phyloP scores from a whole-genome alignment of 257 asterid genomes.

The Cruciata laevipes region DNA sequence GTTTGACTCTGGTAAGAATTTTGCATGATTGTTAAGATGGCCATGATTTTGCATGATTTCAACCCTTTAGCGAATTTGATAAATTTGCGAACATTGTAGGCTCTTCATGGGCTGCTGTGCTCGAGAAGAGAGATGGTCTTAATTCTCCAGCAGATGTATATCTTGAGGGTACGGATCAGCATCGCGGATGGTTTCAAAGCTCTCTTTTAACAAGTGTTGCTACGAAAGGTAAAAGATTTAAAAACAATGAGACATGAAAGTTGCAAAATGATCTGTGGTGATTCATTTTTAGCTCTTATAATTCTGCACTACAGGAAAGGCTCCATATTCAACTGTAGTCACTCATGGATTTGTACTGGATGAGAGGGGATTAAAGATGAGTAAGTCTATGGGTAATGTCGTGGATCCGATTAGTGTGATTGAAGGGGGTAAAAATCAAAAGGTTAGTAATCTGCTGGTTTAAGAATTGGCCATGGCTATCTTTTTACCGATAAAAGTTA shows the following conservation, averaged over 20 bases:
- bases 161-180: slow-evolving; percentile 99
- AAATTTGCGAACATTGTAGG: slow-evolving; percentile 30
- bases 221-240: slow-evolving; percentile 56
- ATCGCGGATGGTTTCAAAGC: slow-evolving; percentile 99
- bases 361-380: slow-evolving; percentile 94
- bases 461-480: not conserved
- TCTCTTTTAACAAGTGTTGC: slow-evolving; percentile 89
- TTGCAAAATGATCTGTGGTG: not conserved
- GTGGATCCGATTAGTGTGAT: slow-evolving; percentile 83
- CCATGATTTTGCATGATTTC: not conserved
- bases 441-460: slow-evolving; percentile 34
- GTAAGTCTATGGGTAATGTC: slow-evolving; percentile 94
- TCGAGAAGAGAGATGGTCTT: slow-evolving; percentile 66
- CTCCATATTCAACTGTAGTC: slow-evolving; percentile 78
- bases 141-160: slow-evolving; percentile 94
- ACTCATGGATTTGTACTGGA: slow-evolving; percentile 97
- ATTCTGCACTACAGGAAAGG: slow-evolving; percentile 57
- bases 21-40: slow-evolving; percentile 1
- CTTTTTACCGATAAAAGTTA: slow-evolving; percentile 16
- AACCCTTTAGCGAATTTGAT: not conserved
- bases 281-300: not conserved
- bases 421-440: slow-evolving; percentile 84
- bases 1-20: slow-evolving; percentile 85
- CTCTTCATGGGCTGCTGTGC: slow-evolving; percentile 99
- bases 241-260: not conserved